These are phyloP conservation scores for Talaromyces sp. DNA, from an alignment of 2,329 filamentous ascomycete species.

Conservation along the genomic window DNA sequence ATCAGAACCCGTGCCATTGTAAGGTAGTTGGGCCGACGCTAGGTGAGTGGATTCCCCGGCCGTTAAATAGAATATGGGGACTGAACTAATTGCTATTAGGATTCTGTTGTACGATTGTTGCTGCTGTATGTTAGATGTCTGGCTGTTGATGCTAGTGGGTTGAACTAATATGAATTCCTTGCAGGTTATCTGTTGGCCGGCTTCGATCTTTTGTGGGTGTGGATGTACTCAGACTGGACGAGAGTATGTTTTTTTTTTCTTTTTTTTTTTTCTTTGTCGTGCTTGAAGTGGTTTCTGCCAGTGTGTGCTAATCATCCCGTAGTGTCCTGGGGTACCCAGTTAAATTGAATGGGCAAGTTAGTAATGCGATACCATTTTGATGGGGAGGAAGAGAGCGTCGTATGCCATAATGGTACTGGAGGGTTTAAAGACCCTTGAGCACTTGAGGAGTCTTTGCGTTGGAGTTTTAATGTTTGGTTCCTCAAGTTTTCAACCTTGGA, in stretches of 20 bases:
- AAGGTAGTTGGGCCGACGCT: conserved; percentile 60
- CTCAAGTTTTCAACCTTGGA: no score
- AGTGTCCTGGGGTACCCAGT: conserved; percentile 58
- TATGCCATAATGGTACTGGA: no score
- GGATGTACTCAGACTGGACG: conserved; percentile 58
- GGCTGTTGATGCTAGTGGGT: no score
- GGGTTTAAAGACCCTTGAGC: no score
- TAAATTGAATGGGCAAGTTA: conserved; percentile 55
- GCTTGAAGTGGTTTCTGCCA: neutral
- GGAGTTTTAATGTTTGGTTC: neutral
- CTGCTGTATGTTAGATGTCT: conserved; percentile 57
- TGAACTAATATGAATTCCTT: neutral
- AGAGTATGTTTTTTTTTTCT: conserved; percentile 44
- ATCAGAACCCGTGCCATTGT: conserved; percentile 61
- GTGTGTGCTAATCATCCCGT: conserved; percentile 20
- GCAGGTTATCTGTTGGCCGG: conserved; percentile 59
- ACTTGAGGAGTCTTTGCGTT: no score
- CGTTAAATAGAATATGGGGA: no score
- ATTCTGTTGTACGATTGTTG: conserved; percentile 51
- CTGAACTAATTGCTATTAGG: no score
- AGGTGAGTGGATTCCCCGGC: no score
- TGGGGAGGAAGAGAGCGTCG: no score
- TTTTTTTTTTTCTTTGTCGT: no score
- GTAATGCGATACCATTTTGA: conserved; percentile 54
- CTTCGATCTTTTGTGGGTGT: conserved; percentile 59